Evolutionary conservation across 805 yeast species (phyloP), one percentile per base, ranked within the genome.

Genomic region (Candida loeiensis): DNA sequence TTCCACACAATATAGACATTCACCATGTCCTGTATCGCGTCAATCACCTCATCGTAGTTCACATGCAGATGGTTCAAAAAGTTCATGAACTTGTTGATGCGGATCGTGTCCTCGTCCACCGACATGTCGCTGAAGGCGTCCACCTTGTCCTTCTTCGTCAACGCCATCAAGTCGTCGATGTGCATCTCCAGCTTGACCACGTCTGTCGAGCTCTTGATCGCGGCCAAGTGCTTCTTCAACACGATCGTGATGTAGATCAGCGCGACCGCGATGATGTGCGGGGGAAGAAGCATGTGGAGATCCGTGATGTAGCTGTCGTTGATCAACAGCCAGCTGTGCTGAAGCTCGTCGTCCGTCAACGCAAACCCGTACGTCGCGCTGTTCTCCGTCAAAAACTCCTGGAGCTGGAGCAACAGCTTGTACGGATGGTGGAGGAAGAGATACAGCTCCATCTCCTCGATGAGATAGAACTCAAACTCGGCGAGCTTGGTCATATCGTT

Each of bases 301-400:
- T 93, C 98, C 1, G 96, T 88, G 33, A 88, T 80, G 58, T 85
- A 90, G 46, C 90, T 78, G 56, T 91, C 98, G 58, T 89, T 93
- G 26, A 93, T 75, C 37, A 90, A 70, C 1, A 95, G 83, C 97
- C 98, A 93, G 7, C 86, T 72, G 33, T 85, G 79, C 54, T 91
- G 96, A 22, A 84, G 57, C 53, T 90, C 97, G 31, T 79, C 85
- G 2, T 76, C 71, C 0, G 77, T 56, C 3, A 84, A 54, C 9
- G 49, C 43, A 24, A 69, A 56, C 36, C 61, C 69, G 48, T 50
- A 61, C 6, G 40, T 28, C 3, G 45, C 32, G 26, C 42, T 29
- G 45, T 62, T 58, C n/a, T 64, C 54, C 46, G 58, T 46, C 64
- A 75, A 50, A 64, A 62, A 43, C 60, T 71, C 54, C 54, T 61